phyloP scores from a whole-genome alignment of 306 rosid genomes.

The Cyamopsis tetragonoloba region DNA sequence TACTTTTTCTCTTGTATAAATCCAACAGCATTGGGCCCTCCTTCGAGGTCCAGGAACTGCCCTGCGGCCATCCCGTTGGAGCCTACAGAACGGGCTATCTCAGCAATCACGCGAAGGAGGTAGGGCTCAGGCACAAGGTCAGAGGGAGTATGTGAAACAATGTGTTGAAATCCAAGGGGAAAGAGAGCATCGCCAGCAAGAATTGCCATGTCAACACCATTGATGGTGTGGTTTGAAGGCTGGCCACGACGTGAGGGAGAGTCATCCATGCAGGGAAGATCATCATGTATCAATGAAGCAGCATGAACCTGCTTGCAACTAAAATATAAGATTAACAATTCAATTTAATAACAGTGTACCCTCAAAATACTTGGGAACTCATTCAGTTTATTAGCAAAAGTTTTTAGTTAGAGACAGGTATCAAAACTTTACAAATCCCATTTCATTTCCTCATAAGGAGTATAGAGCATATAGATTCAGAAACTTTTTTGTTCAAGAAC shows the following conservation, averaged over 20 bases:
- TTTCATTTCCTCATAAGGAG: neutral
- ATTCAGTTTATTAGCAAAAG: neutral
- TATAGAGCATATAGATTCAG: neutral
- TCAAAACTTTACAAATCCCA: neutral
- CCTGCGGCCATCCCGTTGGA: constrained; percentile 99
- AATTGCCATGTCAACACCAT: constrained; percentile 93
- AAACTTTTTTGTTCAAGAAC: constrained; percentile 6
- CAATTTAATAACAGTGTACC: neutral
- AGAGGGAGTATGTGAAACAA: constrained; percentile 76
- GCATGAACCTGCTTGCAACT: constrained; percentile 72
- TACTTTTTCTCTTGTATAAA: constrained; percentile 85
- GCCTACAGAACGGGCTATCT: constrained; percentile 86
- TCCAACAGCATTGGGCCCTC: constrained; percentile 60
- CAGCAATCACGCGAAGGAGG: constrained; percentile 75
- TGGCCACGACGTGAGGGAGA: constrained; percentile 75
- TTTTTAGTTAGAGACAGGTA: neutral
- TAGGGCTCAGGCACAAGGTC: constrained; percentile 64
- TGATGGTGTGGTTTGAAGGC: constrained; percentile 77
- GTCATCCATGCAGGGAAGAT: constrained; percentile 96
- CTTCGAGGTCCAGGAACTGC: constrained; percentile 85
- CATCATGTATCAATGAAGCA: constrained; percentile 90
- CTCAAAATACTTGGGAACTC: neutral
- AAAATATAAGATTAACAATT: neutral
- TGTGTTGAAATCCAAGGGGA: constrained; percentile 89
- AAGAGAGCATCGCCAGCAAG: constrained; percentile 91